A percentile compares a stretch with the other conserved stretches of the same genome.
These are phyloP conservation scores for Neurospora tetrasperma DNA, from an alignment of 495 filamentous ascomycete genomes.

Conservation along the genomic window DNA sequence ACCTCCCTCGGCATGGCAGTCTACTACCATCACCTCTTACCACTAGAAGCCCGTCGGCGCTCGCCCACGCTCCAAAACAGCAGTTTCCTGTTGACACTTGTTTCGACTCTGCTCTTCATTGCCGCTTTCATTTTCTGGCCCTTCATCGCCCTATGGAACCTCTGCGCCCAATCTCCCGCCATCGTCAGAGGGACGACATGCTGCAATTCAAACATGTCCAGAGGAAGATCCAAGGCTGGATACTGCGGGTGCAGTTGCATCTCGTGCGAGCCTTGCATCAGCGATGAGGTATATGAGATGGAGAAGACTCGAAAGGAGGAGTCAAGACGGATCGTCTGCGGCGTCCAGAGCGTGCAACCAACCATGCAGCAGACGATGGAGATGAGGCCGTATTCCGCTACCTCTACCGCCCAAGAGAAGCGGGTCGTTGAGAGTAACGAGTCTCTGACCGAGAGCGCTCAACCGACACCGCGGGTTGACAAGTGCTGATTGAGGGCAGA, in stretches of 20 bases:
- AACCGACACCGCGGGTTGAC: not conserved
- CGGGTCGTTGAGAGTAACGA: not conserved
- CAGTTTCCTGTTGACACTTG: not conserved
- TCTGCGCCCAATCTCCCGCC: not conserved
- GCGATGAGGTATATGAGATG: slow-evolving; percentile 2
- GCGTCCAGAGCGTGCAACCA: not conserved
- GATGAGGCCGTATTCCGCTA: not conserved
- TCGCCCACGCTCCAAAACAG: slow-evolving; percentile 2
- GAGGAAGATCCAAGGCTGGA: not conserved
- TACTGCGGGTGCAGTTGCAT: not conserved
- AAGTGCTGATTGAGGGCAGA: not conserved
- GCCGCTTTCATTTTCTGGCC: slow-evolving; percentile 5
- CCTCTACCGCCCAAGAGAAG: not conserved
- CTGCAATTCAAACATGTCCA: not conserved
- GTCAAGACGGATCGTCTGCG: not conserved
- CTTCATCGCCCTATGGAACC: slow-evolving; percentile 4
- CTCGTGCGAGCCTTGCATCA: slow-evolving; percentile 1
- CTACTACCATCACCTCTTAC: slow-evolving; percentile 7
- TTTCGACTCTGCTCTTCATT: not conserved
- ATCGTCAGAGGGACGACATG: not conserved
- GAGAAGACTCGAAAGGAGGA: not conserved
- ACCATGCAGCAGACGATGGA: slow-evolving; percentile 1
- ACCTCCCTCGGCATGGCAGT: slow-evolving; percentile 6
- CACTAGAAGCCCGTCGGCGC: slow-evolving; percentile 3
- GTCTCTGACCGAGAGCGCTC: not conserved